Evolutionary conservation across 768 basidiomycete species (phyloP), one percentile per base, ranked within the genome.

Genomic region (Scleroderma citrinum): DNA sequence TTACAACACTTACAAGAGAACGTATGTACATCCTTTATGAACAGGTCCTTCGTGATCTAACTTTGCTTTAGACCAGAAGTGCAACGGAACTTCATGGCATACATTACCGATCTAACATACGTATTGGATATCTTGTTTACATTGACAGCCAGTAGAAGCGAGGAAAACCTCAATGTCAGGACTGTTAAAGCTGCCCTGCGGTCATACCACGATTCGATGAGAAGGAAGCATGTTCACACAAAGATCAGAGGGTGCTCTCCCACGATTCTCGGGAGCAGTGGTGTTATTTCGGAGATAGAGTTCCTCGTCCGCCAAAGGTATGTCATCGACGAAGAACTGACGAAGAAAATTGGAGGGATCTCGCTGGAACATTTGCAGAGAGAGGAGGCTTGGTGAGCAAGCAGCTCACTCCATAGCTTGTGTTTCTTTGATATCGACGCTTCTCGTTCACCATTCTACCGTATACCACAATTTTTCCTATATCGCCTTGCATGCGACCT

Each of bases 91-190:
- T 43, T 62, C 10, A 62, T 62, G 53, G 47, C 47, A 17, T 62
- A 62, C 35, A 62, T 62, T 29, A 41, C 62, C 36, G 61, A 62
- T 47, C 34, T 62, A 4, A 62, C 61, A 6, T 43, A 60, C 34
- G 52, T 62, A 17, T 42, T 62, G 46, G 59, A 62, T 16, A 57
- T 35, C 11, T 32, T 62, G n/a, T 55, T 50, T 37, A 44, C 45
- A 11, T 5, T 50, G 5, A 11, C 49, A 6, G 19, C 12, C n/a
- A 13, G 34, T 12, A 35, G n/a, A 14, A 35, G 12, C 12, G 34
- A 35, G 34, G n/a, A 35, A n/a, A n/a, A 13, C 13, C 34, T 35
- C n/a, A 35, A 13, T 13, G 13, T 13, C 12, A 35, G n/a, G 13
- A 5, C 34, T 13, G 13, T 13, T 12, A 35, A 35, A n/a, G n/a